These are phyloP conservation scores for Marasmius tenuissimus DNA, from an alignment of 1,284 basidiomycete species.

Conservation along the genomic window DNA sequence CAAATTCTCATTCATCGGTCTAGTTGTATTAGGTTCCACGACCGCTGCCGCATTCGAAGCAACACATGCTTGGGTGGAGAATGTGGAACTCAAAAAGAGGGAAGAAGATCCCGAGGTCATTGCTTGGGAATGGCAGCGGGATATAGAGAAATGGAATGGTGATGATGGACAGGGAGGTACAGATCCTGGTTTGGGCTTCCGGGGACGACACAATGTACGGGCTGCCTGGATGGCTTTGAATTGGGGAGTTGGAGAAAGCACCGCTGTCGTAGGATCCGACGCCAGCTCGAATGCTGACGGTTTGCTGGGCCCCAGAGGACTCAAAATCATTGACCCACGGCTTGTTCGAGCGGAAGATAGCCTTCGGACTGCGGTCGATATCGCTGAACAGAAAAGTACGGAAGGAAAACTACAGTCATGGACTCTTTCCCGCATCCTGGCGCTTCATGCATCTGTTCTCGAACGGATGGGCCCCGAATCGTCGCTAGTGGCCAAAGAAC, in stretches of 20 bases:
- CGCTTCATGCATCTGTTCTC: slow-evolving; percentile 62
- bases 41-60: slow-evolving; percentile 37
- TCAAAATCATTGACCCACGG: slow-evolving; percentile 51
- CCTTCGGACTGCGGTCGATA: slow-evolving; percentile 49
- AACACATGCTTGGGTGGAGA: slow-evolving; percentile 72
- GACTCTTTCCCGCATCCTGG: slow-evolving; percentile 59
- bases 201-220: slow-evolving; percentile 66
- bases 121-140: slow-evolving; percentile 74
- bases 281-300: slow-evolving; percentile 32
- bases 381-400: slow-evolving; percentile 39
- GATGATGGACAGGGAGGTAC: slow-evolving; percentile 64
- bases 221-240: slow-evolving; percentile 78
- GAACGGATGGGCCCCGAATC: slow-evolving; percentile 69
- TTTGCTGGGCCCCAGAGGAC: slow-evolving; percentile 32
- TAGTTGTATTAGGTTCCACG: slow-evolving; percentile 25
- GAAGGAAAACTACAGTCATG: slow-evolving; percentile 44
- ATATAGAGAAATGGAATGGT: slow-evolving; percentile 76
- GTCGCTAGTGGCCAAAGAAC: slow-evolving; percentile 55
- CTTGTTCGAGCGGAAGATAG: slow-evolving; percentile 55
- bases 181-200: slow-evolving; percentile 66
- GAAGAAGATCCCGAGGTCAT: slow-evolving; percentile 53
- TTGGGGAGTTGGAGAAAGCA: slow-evolving; percentile 60
- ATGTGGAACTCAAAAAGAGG: slow-evolving; percentile 48
- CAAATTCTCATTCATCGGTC: slow-evolving; percentile 31
- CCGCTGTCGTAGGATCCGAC: slow-evolving; percentile 38